phyloP scores from a whole-genome alignment of 192 early-diverging fungal genomes.

The Backusella liffmaniae region DNA sequence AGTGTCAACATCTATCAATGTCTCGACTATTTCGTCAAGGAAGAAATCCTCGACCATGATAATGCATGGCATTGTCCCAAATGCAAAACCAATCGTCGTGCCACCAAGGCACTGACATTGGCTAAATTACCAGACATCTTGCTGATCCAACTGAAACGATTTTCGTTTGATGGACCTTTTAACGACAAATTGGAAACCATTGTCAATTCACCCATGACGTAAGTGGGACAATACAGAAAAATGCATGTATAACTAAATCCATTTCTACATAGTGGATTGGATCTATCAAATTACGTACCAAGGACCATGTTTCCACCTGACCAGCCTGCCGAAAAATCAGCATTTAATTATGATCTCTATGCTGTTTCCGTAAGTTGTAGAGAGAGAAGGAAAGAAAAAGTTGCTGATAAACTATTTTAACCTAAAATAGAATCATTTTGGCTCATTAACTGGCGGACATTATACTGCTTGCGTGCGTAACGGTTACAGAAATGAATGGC shows the following conservation, averaged over 20 bases:
- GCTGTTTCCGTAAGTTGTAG: constrained; percentile 69
- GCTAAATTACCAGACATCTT: constrained; percentile 84
- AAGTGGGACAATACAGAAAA: not conserved
- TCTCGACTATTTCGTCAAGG: constrained; percentile 79
- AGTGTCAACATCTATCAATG: constrained; percentile 79
- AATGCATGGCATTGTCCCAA: constrained; percentile 89
- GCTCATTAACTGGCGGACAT: constrained; percentile 72
- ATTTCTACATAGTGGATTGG: constrained; percentile 39
- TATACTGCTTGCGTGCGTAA: constrained; percentile 74
- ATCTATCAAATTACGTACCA: constrained; percentile 59
- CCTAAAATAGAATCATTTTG: constrained; percentile 64
- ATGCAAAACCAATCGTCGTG: constrained; percentile 71
- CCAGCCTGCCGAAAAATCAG: not conserved
- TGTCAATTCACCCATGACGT: constrained; percentile 79
- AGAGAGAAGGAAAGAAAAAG: constrained; percentile 7
- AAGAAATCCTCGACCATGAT: constrained; percentile 86
- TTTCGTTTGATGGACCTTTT: constrained; percentile 90
- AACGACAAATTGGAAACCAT: constrained; percentile 87
- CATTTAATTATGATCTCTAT: constrained; percentile 71
- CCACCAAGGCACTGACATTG: constrained; percentile 78
- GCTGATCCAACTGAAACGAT: constrained; percentile 94
- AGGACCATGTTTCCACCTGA: constrained; percentile 18
- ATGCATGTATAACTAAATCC: not conserved
- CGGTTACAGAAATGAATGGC: constrained; percentile 68
- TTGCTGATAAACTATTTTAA: not conserved